phyloP scores from a whole-genome alignment of 2,329 filamentous ascomycete genomes.

The Chaetothyriales sp. region DNA sequence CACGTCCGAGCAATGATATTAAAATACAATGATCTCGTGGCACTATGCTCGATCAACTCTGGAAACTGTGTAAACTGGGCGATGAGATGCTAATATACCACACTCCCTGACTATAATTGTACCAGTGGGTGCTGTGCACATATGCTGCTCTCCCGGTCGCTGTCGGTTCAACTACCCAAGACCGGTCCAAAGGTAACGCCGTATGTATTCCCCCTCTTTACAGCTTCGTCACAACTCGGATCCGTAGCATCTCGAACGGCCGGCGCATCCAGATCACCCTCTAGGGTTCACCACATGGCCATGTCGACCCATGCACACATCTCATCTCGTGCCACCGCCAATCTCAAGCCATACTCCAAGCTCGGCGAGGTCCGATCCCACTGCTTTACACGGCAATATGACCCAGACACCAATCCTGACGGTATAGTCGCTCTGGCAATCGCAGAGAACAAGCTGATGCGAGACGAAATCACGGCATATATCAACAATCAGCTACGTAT shows the following conservation, averaged over 20 bases:
- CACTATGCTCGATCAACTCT: no score
- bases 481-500: slow-evolving; percentile 10
- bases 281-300: not conserved
- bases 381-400: slow-evolving; percentile 13
- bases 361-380: slow-evolving; percentile 9
- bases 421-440: slow-evolving; percentile 11
- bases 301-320: not conserved
- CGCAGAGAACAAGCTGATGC: slow-evolving; percentile 14
- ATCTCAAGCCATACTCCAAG: slow-evolving; percentile 4
- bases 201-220: not conserved
- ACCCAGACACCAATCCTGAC: slow-evolving; percentile 6
- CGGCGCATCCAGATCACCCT: not conserved
- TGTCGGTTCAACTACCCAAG: not conserved
- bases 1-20: no score
- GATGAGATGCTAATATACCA: no score
- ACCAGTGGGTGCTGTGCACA: no score
- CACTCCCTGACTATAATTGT: no score
- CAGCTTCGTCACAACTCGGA: not conserved
- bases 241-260: not conserved
- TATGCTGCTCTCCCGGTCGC: not conserved
- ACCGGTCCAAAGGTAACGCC: not conserved
- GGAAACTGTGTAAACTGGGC: no score
- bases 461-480: slow-evolving; percentile 8
- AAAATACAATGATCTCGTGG: no score
- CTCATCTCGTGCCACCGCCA: slow-evolving; percentile 6